Conservation (phyloP, 2,329 filamentous ascomycete genomes). For the Sordariomycetes sp. region DNA sequence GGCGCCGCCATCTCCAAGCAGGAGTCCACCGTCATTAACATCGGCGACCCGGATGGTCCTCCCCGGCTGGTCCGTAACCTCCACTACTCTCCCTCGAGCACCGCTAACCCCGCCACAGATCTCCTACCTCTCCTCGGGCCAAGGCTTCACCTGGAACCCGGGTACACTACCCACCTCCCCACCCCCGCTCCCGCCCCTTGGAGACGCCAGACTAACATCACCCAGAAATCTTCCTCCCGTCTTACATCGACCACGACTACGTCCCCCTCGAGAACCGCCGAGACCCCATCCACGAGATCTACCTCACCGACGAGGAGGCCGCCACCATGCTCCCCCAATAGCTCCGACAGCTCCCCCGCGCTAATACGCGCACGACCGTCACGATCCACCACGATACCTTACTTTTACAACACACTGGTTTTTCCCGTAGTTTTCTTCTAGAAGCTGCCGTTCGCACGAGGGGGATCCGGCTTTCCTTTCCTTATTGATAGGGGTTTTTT, state of each 20-base stretch:
- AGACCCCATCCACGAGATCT: constrained; percentile 68
- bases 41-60: constrained; percentile 60
- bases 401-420: background rate
- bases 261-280: constrained; percentile 61
- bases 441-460: background rate
- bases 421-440: background rate
- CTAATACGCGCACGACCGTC: background rate
- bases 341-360: constrained; percentile 7
- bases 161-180: constrained; percentile 26
- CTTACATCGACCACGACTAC: constrained; percentile 63
- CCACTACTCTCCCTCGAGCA: background rate
- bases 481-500: background rate
- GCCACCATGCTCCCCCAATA: constrained; percentile 54
- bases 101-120: constrained; percentile 34
- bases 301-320: constrained; percentile 64
- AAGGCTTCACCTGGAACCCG: constrained; percentile 76
- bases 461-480: background rate
- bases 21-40: constrained; percentile 70
- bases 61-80: constrained; percentile 50
- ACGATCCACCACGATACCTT: background rate
- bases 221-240: constrained; percentile 70
- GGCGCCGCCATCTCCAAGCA: constrained; percentile 60
- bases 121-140: constrained; percentile 65
- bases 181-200: background rate
- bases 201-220: background rate